phyloP scores from a whole-genome alignment of 129 eudicot species.

The Logfia minima region DNA sequence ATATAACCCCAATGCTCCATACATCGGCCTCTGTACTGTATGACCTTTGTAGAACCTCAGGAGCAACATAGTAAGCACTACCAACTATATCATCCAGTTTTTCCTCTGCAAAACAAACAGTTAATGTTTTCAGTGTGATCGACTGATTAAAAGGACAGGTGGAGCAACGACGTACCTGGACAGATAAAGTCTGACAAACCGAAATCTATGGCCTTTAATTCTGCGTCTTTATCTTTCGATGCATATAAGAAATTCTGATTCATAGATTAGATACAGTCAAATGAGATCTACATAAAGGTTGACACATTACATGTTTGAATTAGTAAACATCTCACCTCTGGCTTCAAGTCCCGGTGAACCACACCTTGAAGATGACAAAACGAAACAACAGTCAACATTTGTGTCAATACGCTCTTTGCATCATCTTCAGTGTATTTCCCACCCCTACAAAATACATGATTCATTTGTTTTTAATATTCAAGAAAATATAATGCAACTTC shows the following conservation, averaged over 20 bases:
- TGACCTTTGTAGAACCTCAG: conserved; percentile 43
- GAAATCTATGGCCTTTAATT: conserved; percentile 39
- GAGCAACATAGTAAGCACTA: conserved; percentile 45
- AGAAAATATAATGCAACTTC: background rate
- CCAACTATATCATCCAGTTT: conserved; percentile 40
- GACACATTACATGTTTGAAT: background rate
- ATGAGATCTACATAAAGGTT: background rate
- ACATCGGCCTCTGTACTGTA: conserved; percentile 39
- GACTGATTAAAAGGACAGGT: background rate
- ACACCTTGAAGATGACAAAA: conserved; percentile 47
- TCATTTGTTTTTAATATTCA: background rate
- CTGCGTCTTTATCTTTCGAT: conserved; percentile 31
- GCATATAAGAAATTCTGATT: conserved; percentile 41
- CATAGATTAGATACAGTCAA: conserved; percentile 1
- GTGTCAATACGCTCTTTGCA: conserved; percentile 37
- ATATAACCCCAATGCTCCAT: conserved; percentile 39
- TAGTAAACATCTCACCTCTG: conserved; percentile 34
- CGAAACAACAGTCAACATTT: conserved; percentile 35
- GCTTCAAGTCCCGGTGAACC: conserved; percentile 44
- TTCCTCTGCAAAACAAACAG: conserved; percentile 25
- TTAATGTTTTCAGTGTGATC: background rate
- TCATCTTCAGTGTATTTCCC: conserved; percentile 37
- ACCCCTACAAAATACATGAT: conserved; percentile 17
- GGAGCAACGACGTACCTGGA: conserved; percentile 25
- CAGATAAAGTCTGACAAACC: conserved; percentile 39